phyloP scores from a whole-genome alignment of 805 yeast species.

The Kazachstania psychrophila region DNA sequence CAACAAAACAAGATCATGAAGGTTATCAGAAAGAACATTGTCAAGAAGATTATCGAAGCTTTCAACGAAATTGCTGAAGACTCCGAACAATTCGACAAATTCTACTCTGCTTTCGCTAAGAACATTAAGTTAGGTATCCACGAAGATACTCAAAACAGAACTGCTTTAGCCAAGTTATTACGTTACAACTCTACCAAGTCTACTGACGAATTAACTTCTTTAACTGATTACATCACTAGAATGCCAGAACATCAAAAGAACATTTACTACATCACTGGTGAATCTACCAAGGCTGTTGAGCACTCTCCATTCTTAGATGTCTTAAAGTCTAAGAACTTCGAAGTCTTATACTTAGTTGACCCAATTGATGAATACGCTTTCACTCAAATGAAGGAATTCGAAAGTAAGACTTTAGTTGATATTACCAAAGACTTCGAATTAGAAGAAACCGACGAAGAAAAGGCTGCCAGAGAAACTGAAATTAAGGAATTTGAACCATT shows the following conservation, averaged over 20 bases:
- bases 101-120: conserved; percentile 96
- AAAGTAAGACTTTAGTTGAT: conserved; percentile 97
- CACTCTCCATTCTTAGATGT: conserved; percentile 99
- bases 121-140: conserved; percentile 98
- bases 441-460: conserved; percentile 98
- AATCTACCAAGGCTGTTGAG: conserved; percentile 93
- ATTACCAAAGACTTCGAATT: conserved; percentile 98
- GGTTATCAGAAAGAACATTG: conserved; percentile 98
- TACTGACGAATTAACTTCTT: conserved; percentile 85
- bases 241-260: conserved; percentile 99
- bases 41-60: conserved; percentile 96
- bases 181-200: conserved; percentile 97
- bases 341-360: conserved; percentile 94
- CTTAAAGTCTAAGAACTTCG: conserved; percentile 95
- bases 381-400: conserved; percentile 98
- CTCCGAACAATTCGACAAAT: conserved; percentile 94
- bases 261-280: conserved; percentile 99
- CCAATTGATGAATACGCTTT: conserved; percentile 99
- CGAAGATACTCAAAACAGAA: conserved; percentile 97
- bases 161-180: conserved; percentile 87
- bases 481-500: conserved; percentile 84
- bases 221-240: conserved; percentile 95
- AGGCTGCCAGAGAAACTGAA: conserved; percentile 88
- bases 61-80: conserved; percentile 99
- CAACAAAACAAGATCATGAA: conserved; percentile 99